phyloP scores from a whole-genome alignment of 116 monocot genomes.

The Cymodocea nodosa region DNA sequence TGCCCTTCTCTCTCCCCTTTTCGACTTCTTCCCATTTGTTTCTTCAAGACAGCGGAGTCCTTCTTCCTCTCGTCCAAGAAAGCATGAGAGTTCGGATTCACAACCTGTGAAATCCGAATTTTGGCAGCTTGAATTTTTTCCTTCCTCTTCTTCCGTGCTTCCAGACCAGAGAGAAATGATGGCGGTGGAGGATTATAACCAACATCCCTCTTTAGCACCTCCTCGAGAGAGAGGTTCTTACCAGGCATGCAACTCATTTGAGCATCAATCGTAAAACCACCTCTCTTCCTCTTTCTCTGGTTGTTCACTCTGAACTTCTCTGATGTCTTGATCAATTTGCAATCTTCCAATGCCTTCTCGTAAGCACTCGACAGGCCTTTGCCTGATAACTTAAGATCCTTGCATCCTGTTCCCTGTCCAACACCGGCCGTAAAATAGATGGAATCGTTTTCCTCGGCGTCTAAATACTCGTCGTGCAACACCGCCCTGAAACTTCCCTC shows the following conservation, averaged over 20 bases:
- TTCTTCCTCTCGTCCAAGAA: not conserved
- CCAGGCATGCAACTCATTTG: slow-evolving; percentile 11
- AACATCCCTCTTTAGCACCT: slow-evolving; percentile 43
- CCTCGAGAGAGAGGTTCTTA: slow-evolving; percentile 21
- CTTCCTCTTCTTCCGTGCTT: slow-evolving; percentile 39
- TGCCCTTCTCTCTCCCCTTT: slow-evolving; percentile 5
- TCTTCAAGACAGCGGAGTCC: not conserved
- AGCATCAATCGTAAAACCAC: slow-evolving; percentile 15
- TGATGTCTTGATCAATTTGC: not conserved
- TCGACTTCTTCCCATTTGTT: slow-evolving; percentile 17
- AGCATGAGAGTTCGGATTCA: slow-evolving; percentile 13
- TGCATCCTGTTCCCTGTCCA: not conserved
- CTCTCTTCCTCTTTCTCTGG: slow-evolving; percentile 24
- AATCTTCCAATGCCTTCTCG: slow-evolving; percentile 25
- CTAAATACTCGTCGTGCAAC: slow-evolving; percentile 11
- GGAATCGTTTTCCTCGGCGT: slow-evolving; percentile 15
- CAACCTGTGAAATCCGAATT: slow-evolving; percentile 32
- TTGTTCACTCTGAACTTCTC: slow-evolving; percentile 8
- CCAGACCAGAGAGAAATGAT: slow-evolving; percentile 45
- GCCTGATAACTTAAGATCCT: slow-evolving; percentile 26
- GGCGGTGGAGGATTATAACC: slow-evolving; percentile 68
- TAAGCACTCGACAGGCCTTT: slow-evolving; percentile 26
- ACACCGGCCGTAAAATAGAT: slow-evolving; percentile 20
- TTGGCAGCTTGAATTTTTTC: slow-evolving; percentile 55
- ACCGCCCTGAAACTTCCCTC: slow-evolving; percentile 10